These are phyloP conservation scores for Rhynchosporium secalis DNA, from an alignment of 2,329 filamentous ascomycete genomes.

Conservation along the genomic window DNA sequence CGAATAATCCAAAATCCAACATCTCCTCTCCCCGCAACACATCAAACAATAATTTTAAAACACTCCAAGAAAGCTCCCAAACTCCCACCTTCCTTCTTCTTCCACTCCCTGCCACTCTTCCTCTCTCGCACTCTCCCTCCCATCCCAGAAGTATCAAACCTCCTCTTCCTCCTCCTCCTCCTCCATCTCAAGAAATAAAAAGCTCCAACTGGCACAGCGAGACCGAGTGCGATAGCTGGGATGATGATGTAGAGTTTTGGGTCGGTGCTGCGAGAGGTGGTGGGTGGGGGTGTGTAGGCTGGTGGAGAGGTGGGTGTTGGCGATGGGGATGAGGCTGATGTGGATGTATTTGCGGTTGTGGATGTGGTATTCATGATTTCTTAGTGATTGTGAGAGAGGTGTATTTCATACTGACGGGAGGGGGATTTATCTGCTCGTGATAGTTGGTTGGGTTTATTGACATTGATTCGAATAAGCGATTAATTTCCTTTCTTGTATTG, in stretches of 20 bases:
- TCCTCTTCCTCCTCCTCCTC: neutral
- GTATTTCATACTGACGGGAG: neutral
- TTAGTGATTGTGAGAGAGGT: neutral
- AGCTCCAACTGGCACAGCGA: neutral
- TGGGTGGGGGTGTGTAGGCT: neutral
- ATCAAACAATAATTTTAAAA: neutral
- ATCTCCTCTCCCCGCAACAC: neutral
- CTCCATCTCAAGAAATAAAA: neutral
- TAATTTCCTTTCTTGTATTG: too few species aligned
- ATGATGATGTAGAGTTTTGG: constrained; percentile 1
- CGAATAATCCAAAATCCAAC: too few species aligned
- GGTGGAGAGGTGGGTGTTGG: neutral
- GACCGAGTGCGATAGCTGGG: neutral
- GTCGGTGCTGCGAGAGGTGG: neutral
- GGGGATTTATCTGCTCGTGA: neutral
- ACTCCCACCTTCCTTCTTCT: neutral
- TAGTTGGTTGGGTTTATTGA: neutral
- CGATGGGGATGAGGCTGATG: neutral
- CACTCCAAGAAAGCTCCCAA: neutral
- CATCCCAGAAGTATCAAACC: too few species aligned
- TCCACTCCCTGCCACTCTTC: neutral
- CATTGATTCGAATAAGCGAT: too few species aligned
- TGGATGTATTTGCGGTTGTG: neutral
- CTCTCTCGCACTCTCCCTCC: neutral
- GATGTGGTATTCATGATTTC: neutral